Conservation (phyloP, 768 basidiomycete genomes). For the Psilocybe sp. region DNA sequence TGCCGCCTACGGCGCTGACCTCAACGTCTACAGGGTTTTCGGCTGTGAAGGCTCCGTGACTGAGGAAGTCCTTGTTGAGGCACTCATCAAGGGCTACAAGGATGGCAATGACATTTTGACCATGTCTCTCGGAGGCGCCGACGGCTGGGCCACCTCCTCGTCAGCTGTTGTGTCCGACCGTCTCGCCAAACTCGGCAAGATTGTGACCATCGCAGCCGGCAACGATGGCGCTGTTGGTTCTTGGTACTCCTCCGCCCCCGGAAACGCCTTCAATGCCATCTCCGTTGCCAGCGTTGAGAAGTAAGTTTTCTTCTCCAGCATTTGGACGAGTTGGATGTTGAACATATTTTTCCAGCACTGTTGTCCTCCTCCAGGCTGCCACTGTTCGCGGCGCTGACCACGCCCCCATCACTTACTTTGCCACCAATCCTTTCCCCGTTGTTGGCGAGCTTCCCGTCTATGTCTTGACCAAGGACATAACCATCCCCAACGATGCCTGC, state of each 20-base stretch:
- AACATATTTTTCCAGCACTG: slow-evolving; percentile 30
- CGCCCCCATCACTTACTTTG: slow-evolving; percentile 50
- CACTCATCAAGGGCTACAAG: slow-evolving; percentile 42
- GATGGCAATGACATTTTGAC: slow-evolving; percentile 63
- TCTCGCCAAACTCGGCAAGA: slow-evolving; percentile 52
- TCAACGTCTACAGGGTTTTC: slow-evolving; percentile 56
- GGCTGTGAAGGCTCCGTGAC: slow-evolving; percentile 50
- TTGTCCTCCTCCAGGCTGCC: slow-evolving; percentile 52
- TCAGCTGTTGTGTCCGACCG: slow-evolving; percentile 54
- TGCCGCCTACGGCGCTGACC: slow-evolving; percentile 56
- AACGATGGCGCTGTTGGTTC: slow-evolving; percentile 55
- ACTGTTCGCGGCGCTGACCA: slow-evolving; percentile 44
- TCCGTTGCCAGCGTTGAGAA: slow-evolving; percentile 55
- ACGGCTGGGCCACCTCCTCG: slow-evolving; percentile 60
- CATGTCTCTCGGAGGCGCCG: slow-evolving; percentile 55
- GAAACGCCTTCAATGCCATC: slow-evolving; percentile 52
- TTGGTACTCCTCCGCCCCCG: slow-evolving; percentile 55
- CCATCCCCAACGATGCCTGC: slow-evolving; percentile 56
- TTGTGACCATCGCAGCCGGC: slow-evolving; percentile 63
- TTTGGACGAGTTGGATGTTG: not conserved
- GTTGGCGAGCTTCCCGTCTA: slow-evolving; percentile 49
- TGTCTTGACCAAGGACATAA: slow-evolving; percentile 50
- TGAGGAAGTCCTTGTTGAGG: slow-evolving; percentile 47
- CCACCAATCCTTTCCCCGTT: slow-evolving; percentile 40
- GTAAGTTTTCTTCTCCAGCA: slow-evolving; percentile 18